phyloP scores from a whole-genome alignment of 495 filamentous ascomycete genomes.

The Neurospora sp. region DNA sequence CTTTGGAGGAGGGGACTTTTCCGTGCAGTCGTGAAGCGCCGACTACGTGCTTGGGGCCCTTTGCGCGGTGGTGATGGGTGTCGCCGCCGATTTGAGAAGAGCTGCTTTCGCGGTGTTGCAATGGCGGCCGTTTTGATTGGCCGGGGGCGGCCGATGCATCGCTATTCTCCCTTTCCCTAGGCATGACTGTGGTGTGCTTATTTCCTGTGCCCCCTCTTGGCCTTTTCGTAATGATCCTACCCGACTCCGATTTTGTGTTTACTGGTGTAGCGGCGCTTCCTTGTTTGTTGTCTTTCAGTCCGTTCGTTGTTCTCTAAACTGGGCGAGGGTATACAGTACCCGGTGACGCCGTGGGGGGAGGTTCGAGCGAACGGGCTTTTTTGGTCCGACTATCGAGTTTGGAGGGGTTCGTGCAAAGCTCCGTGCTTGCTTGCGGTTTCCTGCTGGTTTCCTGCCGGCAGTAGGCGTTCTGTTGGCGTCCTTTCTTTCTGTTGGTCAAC shows the following conservation, averaged over 20 bases:
- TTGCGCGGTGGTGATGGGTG: conserved; percentile 24
- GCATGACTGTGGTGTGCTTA: conserved; percentile 12
- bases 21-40: conserved; percentile 31
- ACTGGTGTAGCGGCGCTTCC: background rate
- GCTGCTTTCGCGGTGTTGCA: conserved; percentile 27
- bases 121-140: conserved; percentile 40
- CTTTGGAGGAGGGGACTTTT: conserved; percentile 34
- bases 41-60: conserved; percentile 37
- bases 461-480: background rate
- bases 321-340: background rate
- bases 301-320: background rate
- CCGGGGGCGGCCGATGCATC: conserved; percentile 20
- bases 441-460: background rate
- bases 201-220: background rate
- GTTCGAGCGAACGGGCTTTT: background rate
- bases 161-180: conserved; percentile 19
- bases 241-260: background rate
- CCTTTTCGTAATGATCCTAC: background rate
- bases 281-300: background rate
- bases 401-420: background rate
- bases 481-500: background rate
- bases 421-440: background rate
- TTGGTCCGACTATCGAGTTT: background rate
- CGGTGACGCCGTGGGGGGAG: background rate
- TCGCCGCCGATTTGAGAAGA: conserved; percentile 18